A percentile compares a stretch with the other conserved stretches of the same genome.
These are phyloP conservation scores for Protomyces inouyei DNA, from an alignment of 1,139 yeast genomes.

Conservation along the genomic window DNA sequence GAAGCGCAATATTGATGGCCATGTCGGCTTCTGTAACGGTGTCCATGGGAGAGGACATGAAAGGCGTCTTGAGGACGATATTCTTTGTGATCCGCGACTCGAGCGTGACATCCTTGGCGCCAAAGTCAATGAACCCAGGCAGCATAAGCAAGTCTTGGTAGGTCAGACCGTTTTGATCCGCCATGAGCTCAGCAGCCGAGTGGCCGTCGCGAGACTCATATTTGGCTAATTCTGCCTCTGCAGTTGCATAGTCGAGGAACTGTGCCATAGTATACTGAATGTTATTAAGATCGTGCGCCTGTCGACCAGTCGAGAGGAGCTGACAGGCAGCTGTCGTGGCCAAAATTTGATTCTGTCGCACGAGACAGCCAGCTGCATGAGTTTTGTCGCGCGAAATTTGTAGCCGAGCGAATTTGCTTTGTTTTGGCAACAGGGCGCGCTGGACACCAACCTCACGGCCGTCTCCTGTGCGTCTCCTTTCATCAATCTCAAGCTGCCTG, in stretches of 20 bases:
- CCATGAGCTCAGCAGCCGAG: slow-evolving; percentile 77
- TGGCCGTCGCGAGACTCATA: slow-evolving; percentile 80
- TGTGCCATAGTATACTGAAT: slow-evolving; percentile 7
- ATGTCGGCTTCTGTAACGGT: slow-evolving; percentile 94
- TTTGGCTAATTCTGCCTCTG: slow-evolving; percentile 59
- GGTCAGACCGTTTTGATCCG: slow-evolving; percentile 83
- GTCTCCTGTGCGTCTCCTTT: no score
- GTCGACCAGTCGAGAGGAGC: not conserved
- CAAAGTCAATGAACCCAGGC: slow-evolving; percentile 73
- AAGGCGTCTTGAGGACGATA: slow-evolving; percentile 86
- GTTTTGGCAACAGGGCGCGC: no score
- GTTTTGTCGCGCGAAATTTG: no score
- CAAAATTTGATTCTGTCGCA: not conserved
- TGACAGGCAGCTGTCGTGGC: not conserved
- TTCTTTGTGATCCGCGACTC: slow-evolving; percentile 86
- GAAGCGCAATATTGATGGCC: slow-evolving; percentile 98
- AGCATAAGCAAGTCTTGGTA: slow-evolving; percentile 91
- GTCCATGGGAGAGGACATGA: slow-evolving; percentile 98
- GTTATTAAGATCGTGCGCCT: no score
- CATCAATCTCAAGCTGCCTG: no score
- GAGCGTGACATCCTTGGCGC: slow-evolving; percentile 68
- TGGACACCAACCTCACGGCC: no score
- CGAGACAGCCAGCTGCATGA: no score
- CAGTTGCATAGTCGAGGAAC: slow-evolving; percentile 38
- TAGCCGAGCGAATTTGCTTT: no score